Evolutionary conservation across 306 rosid genomes (phyloP), one percentile per base, ranked within the genome.

Genomic region (Acmispon strigosus): DNA sequence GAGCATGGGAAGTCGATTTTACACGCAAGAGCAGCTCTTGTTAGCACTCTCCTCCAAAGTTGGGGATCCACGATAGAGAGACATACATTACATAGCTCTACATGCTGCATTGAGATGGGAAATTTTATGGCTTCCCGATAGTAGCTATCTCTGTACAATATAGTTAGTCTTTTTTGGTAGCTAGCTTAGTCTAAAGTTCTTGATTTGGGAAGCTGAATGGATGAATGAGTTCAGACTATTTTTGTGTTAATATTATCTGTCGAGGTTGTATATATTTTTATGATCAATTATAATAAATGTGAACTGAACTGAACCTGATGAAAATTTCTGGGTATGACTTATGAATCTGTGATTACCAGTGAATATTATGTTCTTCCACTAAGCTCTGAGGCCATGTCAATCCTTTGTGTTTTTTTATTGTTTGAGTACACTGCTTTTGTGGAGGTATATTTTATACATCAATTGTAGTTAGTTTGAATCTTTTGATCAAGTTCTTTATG

Each of bases 1-100:
- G 73, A 95, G 83, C 78, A 91, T 91, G 99, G 97, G 94, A 0
- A 82, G 91, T 62, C 77, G 95, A 10, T 82, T 86, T 64, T 91
- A 87, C 88, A 89, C 96, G 19, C 97, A 86, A 82, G 99, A 91
- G 27, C 96, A 95, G 91, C 96, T 91, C 47, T 74, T 86, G 61
- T 50, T 64, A 62, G 97, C 92, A 5, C 53, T 95, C 11, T 81
- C 82, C 1, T 72, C 96, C 62, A 87, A 86, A 77, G 80, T 95
- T 13, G 89, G 86, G 36, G 88, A 84, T 74, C 73, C 82, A 45
- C 37, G 37, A 8, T 32, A 32, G 37, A 32, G n/a, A n/a, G n/a
- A n/a, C n/a, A n/a, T 32, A 5, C 37, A 32, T 5, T 5, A 32
- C 37, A 32, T 5, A 5, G 37, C 37, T 32, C 37, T 88, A 71